Percentiles rank a stretch among this genome's conserved stretches.
phyloP scores from a whole-genome alignment of 75 land plant genomes.

The Cunninghamia lanceolata region DNA sequence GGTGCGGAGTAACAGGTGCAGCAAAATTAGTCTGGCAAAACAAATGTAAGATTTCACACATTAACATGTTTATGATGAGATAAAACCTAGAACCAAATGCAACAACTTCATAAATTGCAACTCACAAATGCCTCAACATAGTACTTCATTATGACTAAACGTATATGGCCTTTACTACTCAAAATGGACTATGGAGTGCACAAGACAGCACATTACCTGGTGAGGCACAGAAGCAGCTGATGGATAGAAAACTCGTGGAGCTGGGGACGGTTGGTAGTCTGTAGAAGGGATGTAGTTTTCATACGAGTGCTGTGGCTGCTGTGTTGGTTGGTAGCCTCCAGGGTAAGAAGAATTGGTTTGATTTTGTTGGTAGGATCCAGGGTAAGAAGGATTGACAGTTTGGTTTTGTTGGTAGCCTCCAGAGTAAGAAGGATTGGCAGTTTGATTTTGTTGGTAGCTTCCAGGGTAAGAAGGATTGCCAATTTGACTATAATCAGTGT shows the following conservation, averaged over 20 bases:
- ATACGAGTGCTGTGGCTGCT: not conserved
- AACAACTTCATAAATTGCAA: not conserved
- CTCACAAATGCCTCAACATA: not conserved
- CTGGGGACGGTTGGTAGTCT: slow-evolving; percentile 24
- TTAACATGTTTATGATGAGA: not conserved
- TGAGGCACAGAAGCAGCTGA: slow-evolving; percentile 28
- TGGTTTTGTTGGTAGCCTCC: slow-evolving; percentile 8
- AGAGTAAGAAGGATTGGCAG: slow-evolving; percentile 11
- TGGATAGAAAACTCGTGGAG: slow-evolving; percentile 45
- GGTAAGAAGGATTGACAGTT: slow-evolving; percentile 8
- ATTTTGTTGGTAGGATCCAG: not conserved
- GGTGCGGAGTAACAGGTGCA: slow-evolving; percentile 41
- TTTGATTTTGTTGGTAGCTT: slow-evolving; percentile 6
- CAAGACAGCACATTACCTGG: slow-evolving; percentile 16
- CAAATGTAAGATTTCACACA: not conserved
- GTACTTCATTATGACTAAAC: not conserved
- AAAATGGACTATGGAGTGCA: not conserved
- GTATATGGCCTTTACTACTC: not conserved
- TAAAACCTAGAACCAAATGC: not conserved
- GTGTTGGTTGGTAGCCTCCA: slow-evolving; percentile 16
- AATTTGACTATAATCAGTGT: slow-evolving; percentile 35
- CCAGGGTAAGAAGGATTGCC: slow-evolving; percentile 4
- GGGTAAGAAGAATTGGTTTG: slow-evolving; percentile 17
- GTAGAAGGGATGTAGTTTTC: not conserved
- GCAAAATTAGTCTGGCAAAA: slow-evolving; percentile 47